Evolutionary conservation across 2,329 filamentous ascomycete species (phyloP).

Genomic region (Harringtonia lauricola): DNA sequence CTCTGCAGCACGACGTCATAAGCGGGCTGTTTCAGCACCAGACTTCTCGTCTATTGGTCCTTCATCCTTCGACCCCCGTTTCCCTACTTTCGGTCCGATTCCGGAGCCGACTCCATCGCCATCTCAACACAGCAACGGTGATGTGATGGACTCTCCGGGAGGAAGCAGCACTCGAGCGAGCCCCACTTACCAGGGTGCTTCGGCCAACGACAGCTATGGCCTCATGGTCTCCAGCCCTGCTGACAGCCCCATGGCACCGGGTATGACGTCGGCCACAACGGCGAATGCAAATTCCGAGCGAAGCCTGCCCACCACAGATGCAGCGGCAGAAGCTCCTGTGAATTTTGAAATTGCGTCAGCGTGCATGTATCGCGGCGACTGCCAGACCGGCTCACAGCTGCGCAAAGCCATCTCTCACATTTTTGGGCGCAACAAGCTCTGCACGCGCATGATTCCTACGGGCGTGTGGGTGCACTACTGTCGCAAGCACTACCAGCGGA

Average conservation of each 20-base stretch:
- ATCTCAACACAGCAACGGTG: conserved; percentile 13
- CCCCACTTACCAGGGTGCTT: too few relatives aligned
- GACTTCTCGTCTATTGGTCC: conserved; percentile 24
- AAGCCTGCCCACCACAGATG: neutral
- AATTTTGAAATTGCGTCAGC: conserved; percentile 9
- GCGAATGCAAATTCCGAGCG: neutral
- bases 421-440: conserved; percentile 73
- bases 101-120: conserved; percentile 17
- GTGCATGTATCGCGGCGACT: conserved; percentile 47
- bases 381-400: conserved; percentile 47
- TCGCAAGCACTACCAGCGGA: conserved; percentile 73
- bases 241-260: neutral
- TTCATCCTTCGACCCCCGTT: conserved; percentile 11
- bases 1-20: conserved; percentile 25
- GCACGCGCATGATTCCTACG: conserved; percentile 58
- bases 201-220: neutral
- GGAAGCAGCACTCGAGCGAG: too few relatives aligned
- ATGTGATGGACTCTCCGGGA: conserved; percentile 6
- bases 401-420: conserved; percentile 73
- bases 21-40: conserved; percentile 38
- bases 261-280: neutral
- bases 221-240: neutral
- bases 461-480: conserved; percentile 67
- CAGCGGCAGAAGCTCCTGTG: neutral
- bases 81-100: conserved; percentile 14